Percentiles rank a stretch among this genome's conserved stretches.
Evolutionary conservation across 208 protist genomes (phyloP).

Genomic region (Kentomonas sorsogonicus): DNA sequence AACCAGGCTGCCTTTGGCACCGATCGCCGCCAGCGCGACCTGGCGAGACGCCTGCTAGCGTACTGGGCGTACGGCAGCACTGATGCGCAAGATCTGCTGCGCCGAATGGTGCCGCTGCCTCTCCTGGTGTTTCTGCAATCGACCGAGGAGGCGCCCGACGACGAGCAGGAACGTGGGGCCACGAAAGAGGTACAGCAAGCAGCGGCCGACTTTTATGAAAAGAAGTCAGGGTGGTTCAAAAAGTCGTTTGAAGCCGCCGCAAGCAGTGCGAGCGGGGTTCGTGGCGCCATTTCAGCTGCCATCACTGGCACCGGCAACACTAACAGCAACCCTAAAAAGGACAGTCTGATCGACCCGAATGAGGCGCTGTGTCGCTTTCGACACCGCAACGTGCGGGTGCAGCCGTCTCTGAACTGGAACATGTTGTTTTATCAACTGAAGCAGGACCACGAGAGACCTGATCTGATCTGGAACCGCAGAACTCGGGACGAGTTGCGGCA

Average conservation of each 20-base stretch:
- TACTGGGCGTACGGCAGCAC: conserved; percentile 84
- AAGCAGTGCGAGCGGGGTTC: not conserved
- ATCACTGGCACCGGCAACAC: too few relatives aligned
- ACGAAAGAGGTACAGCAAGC: conserved; percentile 48
- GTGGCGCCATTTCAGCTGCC: too few relatives aligned
- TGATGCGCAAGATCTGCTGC: conserved; percentile 77
- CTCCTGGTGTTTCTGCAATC: conserved; percentile 85
- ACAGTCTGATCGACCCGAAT: too few relatives aligned
- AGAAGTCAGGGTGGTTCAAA: conserved; percentile 73
- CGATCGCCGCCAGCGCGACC: conserved; percentile 59
- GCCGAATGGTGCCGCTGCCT: conserved; percentile 80
- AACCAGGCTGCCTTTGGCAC: conserved; percentile 72
- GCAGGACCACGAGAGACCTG: conserved; percentile 78
- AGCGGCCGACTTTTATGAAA: conserved; percentile 48
- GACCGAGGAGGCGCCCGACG: conserved; percentile 35
- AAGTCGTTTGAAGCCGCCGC: conserved; percentile 37
- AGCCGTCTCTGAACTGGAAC: conserved; percentile 83
- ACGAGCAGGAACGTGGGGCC: conserved; percentile 47
- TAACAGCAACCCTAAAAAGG: too few relatives aligned
- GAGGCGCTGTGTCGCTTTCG: conserved; percentile 11
- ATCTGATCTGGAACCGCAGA: conserved; percentile 92
- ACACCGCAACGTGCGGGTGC: conserved; percentile 41
- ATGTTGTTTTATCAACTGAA: conserved; percentile 88
- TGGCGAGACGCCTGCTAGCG: conserved; percentile 74
- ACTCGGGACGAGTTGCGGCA: conserved; percentile 86